phyloP scores from a whole-genome alignment of 352 stramenopile genomes.

The Pythium graminicola region DNA sequence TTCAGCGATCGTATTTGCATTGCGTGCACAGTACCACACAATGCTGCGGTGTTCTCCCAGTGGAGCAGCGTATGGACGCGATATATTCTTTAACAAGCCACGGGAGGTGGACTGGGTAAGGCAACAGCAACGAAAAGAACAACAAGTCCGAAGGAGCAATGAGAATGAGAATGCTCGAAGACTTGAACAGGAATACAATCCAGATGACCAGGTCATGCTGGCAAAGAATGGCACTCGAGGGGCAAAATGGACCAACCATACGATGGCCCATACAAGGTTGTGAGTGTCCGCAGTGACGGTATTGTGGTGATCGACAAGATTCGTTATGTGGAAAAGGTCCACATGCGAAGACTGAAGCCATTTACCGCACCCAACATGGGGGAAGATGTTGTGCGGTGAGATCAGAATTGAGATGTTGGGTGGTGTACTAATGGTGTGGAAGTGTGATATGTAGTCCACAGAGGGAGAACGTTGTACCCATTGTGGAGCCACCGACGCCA shows the following conservation, averaged over 20 bases:
- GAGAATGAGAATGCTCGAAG: neutral
- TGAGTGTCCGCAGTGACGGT: neutral
- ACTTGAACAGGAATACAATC: neutral
- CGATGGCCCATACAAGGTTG: neutral
- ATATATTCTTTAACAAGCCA: neutral
- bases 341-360: too few relatives aligned
- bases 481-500: too few relatives aligned
- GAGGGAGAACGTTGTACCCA: too few relatives aligned
- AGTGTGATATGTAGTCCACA: too few relatives aligned
- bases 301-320: too few relatives aligned
- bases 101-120: neutral
- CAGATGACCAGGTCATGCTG: neutral
- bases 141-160: neutral
- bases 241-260: neutral
- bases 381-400: too few relatives aligned
- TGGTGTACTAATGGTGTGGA: too few relatives aligned
- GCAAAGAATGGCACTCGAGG: neutral
- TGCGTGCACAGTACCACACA: neutral
- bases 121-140: neutral
- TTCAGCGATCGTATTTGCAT: neutral
- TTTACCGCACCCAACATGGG: too few relatives aligned
- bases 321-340: too few relatives aligned
- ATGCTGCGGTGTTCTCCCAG: neutral
- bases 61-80: neutral
- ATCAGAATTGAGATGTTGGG: too few relatives aligned